Conservation (phyloP, 2,329 filamentous ascomycete species). For the Fusarium domesticum region DNA sequence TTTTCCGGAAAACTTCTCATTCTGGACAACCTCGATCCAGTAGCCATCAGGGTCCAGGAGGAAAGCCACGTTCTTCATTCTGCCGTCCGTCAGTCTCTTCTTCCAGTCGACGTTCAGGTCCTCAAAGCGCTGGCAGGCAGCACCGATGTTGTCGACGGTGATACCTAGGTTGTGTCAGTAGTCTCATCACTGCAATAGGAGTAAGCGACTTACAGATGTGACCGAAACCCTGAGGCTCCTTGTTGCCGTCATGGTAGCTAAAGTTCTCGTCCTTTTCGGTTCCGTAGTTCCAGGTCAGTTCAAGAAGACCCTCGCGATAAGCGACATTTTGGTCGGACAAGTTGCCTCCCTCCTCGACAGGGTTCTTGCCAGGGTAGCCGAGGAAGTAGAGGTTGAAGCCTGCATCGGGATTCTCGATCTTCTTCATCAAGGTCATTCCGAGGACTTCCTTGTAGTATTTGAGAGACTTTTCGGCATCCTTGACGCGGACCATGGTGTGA, state of each 20-base stretch:
- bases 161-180: constrained; percentile 52
- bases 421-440: constrained; percentile 82
- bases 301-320: constrained; percentile 77
- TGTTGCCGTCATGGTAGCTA: constrained; percentile 89
- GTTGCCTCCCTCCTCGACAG: constrained; percentile 41
- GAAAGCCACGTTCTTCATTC: constrained; percentile 93
- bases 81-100: constrained; percentile 88
- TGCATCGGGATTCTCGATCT: constrained; percentile 63
- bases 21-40: constrained; percentile 80
- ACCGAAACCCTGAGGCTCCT: constrained; percentile 87
- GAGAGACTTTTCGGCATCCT: constrained; percentile 70
- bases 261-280: constrained; percentile 84
- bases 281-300: constrained; percentile 81
- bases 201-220: constrained; percentile 69
- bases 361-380: constrained; percentile 65
- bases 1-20: constrained; percentile 61
- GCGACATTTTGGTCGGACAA: constrained; percentile 49
- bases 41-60: constrained; percentile 84
- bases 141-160: constrained; percentile 82
- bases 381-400: constrained; percentile 93
- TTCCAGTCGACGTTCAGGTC: constrained; percentile 82
- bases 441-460: constrained; percentile 82
- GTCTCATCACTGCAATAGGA: not conserved
- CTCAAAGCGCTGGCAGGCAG: constrained; percentile 84
- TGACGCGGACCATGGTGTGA: constrained; percentile 94